Evolutionary conservation across 2,329 filamentous ascomycete genomes (phyloP), one percentile per base, ranked within the genome.

Genomic region (Fusarium marasasianum): DNA sequence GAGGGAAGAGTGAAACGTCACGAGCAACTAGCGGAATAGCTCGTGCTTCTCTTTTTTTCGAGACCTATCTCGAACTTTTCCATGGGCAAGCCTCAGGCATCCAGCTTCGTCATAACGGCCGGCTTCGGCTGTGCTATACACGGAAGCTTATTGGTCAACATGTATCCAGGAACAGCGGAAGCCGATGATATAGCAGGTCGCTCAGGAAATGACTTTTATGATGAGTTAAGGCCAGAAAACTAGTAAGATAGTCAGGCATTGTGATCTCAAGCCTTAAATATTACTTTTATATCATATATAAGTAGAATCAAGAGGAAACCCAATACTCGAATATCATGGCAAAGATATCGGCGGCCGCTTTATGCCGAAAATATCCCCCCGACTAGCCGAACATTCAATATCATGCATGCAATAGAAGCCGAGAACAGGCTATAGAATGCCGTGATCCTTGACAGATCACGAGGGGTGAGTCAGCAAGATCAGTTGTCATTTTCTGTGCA

Each of bases 61-160:
- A 78, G 77, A 77, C 58, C 78, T 79, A 77, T 81, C 75, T 76
- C 66, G 67, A 72, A 74, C 62, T 76, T 78, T 78, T 78, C 77
- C 75, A 76, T 77, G 72, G 65, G 50, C 59, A 57, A 51, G 75
- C 76, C 77, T 79, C 69, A 79, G 76, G 75, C 79, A 78, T 63
- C 74, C 73, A 78, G 72, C 72, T 69, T 76, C 76, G 78, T 80
- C 78, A 80, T 80, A 76, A 76, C 45, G 44, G 69, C 80, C 76
- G 76, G 71, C 68, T 71, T 71, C 75, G 74, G 75, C 55, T 66
- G 44, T 48, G 55, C 29, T 69, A 71, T 74, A 45, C 31, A 54
- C 22, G 50, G 26, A 63, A 44, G 61, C 54, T 55, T 45, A 76
- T 78, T 77, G 72, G 74, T 48, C 53, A 51, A 44, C 24, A 47